Percentiles rank a stretch among this genome's conserved stretches.
These are phyloP conservation scores for Solanum microdontum DNA, from an alignment of 257 asterid genomes.

Conservation along the genomic window DNA sequence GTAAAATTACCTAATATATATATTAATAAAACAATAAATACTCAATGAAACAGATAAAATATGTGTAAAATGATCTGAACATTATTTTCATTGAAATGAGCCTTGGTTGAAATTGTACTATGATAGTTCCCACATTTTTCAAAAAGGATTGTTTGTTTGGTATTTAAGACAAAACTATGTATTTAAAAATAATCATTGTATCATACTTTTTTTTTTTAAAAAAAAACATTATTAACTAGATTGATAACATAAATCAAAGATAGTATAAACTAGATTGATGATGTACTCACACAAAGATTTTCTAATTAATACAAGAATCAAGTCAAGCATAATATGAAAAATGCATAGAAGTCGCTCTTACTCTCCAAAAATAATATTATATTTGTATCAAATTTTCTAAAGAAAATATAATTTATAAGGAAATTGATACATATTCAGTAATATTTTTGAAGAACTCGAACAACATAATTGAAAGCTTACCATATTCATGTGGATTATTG, in stretches of 20 bases:
- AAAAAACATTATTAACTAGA: too few species aligned
- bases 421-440: neutral
- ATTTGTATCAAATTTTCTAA: too few species aligned
- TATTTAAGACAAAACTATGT: neutral
- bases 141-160: neutral
- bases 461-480: neutral
- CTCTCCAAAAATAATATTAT: too few species aligned
- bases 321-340: neutral
- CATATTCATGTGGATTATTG: neutral
- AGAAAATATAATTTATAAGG: too few species aligned
- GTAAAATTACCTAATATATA: neutral
- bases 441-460: neutral
- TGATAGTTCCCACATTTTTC: neutral
- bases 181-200: too few species aligned
- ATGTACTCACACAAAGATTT: neutral
- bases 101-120: neutral
- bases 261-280: neutral
- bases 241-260: neutral
- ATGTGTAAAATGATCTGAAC: too few species aligned
- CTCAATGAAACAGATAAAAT: neutral
- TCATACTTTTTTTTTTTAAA: neutral
- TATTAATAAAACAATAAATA: too few species aligned
- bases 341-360: too few species aligned
- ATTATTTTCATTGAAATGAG: neutral
- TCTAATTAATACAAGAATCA: neutral